Conservation (phyloP, 2,329 filamentous ascomycete species). For the Fusarium concolor region DNA sequence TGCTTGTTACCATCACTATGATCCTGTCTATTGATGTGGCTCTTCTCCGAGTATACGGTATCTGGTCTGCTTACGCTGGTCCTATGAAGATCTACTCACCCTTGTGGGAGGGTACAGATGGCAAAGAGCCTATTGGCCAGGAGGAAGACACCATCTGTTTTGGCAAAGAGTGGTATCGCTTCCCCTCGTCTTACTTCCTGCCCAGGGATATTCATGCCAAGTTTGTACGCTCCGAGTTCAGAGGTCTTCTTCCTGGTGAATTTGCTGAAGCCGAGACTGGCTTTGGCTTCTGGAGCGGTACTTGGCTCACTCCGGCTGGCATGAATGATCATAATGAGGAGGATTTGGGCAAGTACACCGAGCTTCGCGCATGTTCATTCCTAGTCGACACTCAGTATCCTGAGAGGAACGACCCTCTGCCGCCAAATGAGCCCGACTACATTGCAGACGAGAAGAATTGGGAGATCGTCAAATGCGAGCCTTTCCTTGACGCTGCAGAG, state of each 20-base stretch:
- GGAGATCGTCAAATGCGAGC: slow-evolving; percentile 79
- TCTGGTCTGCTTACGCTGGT: slow-evolving; percentile 85
- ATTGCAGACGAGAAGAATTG: slow-evolving; percentile 78
- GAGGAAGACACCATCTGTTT: slow-evolving; percentile 82
- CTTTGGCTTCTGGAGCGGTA: slow-evolving; percentile 82
- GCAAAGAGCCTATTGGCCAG: slow-evolving; percentile 62
- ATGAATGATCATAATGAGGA: slow-evolving; percentile 95
- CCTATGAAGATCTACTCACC: slow-evolving; percentile 78
- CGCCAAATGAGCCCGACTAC: slow-evolving; percentile 83
- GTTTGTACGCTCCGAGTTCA: slow-evolving; percentile 91
- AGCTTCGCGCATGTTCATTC: slow-evolving; percentile 81
- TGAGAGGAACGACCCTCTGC: slow-evolving; percentile 59
- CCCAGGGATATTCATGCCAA: slow-evolving; percentile 86
- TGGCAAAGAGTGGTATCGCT: slow-evolving; percentile 98
- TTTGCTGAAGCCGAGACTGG: slow-evolving; percentile 80
- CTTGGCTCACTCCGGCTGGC: slow-evolving; percentile 82
- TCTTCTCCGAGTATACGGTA: slow-evolving; percentile 77
- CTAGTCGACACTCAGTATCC: slow-evolving; percentile 89
- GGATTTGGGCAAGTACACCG: slow-evolving; percentile 86
- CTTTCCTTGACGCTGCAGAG: slow-evolving; percentile 82
- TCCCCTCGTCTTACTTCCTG: slow-evolving; percentile 92
- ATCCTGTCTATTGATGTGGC: slow-evolving; percentile 74
- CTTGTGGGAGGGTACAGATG: slow-evolving; percentile 66
- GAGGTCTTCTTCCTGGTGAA: slow-evolving; percentile 87
- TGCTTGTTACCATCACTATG: slow-evolving; percentile 69